phyloP scores from a whole-genome alignment of 2,329 filamentous ascomycete genomes.

The Paracorniculantispora psalliotae region DNA sequence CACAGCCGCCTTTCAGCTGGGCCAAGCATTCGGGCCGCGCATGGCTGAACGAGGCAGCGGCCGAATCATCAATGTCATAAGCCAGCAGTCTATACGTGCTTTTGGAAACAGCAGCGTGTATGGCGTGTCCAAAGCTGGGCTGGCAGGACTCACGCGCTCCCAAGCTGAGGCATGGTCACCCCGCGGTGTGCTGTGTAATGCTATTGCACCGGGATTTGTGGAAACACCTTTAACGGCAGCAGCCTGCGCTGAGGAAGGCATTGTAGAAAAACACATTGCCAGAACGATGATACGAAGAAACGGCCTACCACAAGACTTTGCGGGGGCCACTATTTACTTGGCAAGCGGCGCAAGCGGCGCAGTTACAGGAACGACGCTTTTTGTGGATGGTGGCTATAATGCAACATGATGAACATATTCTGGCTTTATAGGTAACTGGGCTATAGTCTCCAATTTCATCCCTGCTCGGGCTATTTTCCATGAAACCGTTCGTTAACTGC shows the following conservation, averaged over 20 bases:
- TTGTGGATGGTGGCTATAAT: conserved; percentile 32
- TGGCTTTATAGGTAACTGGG: not conserved
- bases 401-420: conserved; percentile 18
- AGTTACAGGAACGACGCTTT: conserved; percentile 30
- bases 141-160: conserved; percentile 27
- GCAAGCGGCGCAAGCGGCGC: conserved; percentile 27
- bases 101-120: conserved; percentile 31
- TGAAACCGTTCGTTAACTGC: conserved; percentile 1
- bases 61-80: conserved; percentile 30
- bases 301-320: conserved; percentile 28
- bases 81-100: conserved; percentile 28
- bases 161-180: conserved; percentile 33
- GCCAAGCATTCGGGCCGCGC: conserved; percentile 27
- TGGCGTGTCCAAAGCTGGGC: conserved; percentile 27
- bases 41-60: conserved; percentile 29
- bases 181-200: conserved; percentile 29
- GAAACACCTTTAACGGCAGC: conserved; percentile 23
- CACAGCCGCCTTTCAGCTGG: conserved; percentile 27
- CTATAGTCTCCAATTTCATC: not conserved
- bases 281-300: conserved; percentile 29
- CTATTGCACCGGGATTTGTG: conserved; percentile 28
- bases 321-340: conserved; percentile 25
- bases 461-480: not conserved
- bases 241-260: conserved; percentile 20
- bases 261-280: conserved; percentile 21